Base-by-base conservation (phyloP, 106 monocot genomes). In the Ottelia alismoides region DNA sequence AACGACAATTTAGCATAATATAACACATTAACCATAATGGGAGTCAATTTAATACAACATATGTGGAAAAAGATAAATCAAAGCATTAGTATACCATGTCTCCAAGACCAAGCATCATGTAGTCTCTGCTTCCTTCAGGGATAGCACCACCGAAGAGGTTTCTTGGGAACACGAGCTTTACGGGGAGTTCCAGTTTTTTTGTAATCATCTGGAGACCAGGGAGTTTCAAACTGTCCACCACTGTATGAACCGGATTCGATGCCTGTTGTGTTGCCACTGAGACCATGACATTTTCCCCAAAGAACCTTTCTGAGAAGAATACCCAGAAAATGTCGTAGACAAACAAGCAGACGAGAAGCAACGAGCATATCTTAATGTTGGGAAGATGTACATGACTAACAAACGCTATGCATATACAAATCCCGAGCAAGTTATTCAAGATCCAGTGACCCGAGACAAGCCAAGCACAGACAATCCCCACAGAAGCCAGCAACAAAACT, bases 251-350 rank as follows among this genome's bases (percentile, higher is more conserved):
- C 3, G 94, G 94, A 54, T 96, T 96, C n/a, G 84, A 81, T 2
- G 94, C 94, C 49, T 96, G 80, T 56, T 88, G 94, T 18, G 94
- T 96, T 31, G 94, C 94, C 56, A 96, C 94, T 3, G 94, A 88
- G 0, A 96, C 94, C 94, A 96, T 96, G 14, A 96, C 94, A 76
- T 96, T 96, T 47, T 84, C 94, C 9, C 94, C 94, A 59, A 96
- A 96, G 58, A 96, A 82, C 25, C 67, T 84, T 67, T 96, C 94
- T 0, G 94, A 96, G 70, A 88, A 96, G 76, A 96, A 96, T 10
- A 96, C 94, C 94, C 94, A 96, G 57, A 96, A 96, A 3, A 96
- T 66, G 54, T 96, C 94, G 58, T 96, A 96, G 22, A 76, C 72
- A 55, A 96, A 96, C 60, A 96, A 61, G 65, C 84, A 88, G 11